phyloP scores from a whole-genome alignment of 1,284 basidiomycete genomes.

The Albatrellus sp. region DNA sequence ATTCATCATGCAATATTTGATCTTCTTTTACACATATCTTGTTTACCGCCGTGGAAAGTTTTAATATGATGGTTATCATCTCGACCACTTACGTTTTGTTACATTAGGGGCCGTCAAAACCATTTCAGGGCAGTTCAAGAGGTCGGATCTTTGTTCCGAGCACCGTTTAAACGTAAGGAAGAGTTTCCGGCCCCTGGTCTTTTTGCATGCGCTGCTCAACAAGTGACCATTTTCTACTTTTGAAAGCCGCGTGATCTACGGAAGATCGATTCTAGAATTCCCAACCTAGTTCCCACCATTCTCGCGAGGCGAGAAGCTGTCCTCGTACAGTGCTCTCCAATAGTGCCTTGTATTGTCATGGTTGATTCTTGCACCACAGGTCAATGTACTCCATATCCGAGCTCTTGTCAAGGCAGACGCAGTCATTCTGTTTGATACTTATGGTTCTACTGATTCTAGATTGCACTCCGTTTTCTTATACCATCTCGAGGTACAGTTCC shows the following conservation, averaged over 20 bases:
- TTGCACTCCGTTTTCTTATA: constrained; percentile 81
- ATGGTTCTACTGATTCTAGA: constrained; percentile 73
- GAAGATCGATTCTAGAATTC: constrained; percentile 91
- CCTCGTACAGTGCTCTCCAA: constrained; percentile 38
- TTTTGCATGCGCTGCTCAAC: constrained; percentile 2
- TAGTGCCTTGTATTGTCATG: background rate
- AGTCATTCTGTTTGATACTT: constrained; percentile 87
- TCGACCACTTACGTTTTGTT: constrained; percentile 17
- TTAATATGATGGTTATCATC: constrained; percentile 9
- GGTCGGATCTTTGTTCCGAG: constrained; percentile 78
- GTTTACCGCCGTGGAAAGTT: background rate
- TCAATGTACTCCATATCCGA: constrained; percentile 91
- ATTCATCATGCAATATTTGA: background rate
- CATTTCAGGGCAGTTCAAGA: constrained; percentile 84
- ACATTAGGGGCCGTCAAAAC: constrained; percentile 71
- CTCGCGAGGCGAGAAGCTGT: constrained; percentile 82
- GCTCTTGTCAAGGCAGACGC: constrained; percentile 90
- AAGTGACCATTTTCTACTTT: constrained; percentile 9
- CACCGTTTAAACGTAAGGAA: constrained; percentile 72
- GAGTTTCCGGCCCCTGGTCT: background rate
- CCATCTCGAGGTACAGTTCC: constrained; percentile 61
- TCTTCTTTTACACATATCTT: constrained; percentile 1
- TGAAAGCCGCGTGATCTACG: constrained; percentile 85
- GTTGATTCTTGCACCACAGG: constrained; percentile 24
- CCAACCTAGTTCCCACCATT: constrained; percentile 92